These are phyloP conservation scores for Verticillium nonalfalfae DNA, from an alignment of 2,329 filamentous ascomycete species.

Conservation along the genomic window DNA sequence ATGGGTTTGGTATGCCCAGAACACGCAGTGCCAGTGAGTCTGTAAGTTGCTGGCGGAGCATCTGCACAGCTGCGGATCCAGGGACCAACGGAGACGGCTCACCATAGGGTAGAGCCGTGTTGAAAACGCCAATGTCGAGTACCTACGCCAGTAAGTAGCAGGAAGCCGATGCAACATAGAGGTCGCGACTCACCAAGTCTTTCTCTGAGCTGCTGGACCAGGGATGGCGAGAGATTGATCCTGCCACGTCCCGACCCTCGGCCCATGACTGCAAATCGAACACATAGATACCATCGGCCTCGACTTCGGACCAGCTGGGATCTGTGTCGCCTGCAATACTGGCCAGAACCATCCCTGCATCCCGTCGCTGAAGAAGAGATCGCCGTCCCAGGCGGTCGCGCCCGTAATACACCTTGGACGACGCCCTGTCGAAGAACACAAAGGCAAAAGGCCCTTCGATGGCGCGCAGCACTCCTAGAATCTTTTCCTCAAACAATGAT, in stretches of 20 bases:
- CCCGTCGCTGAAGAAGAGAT: conserved; percentile 62
- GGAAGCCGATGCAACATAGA: conserved; percentile 9
- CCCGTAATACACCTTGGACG: conserved; percentile 67
- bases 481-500: conserved; percentile 22
- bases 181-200: conserved; percentile 36
- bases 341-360: conserved; percentile 50
- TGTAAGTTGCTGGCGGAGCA: conserved; percentile 47
- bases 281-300: conserved; percentile 75
- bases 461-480: conserved; percentile 48
- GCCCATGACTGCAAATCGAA: conserved; percentile 41
- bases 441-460: conserved; percentile 87
- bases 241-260: not conserved
- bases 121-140: conserved; percentile 48
- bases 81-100: conserved; percentile 15
- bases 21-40: conserved; percentile 61
- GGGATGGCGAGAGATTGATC: not conserved
- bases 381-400: conserved; percentile 83
- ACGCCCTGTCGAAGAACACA: conserved; percentile 65
- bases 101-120: conserved; percentile 33
- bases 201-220: conserved; percentile 27
- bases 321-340: conserved; percentile 56
- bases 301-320: conserved; percentile 67
- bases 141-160: conserved; percentile 43
- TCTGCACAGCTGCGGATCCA: conserved; percentile 41
- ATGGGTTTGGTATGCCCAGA: conserved; percentile 56